Evolutionary conservation across 2,329 filamentous ascomycete genomes (phyloP), one percentile per base, ranked within the genome.

Genomic region (Lasiodiplodia theobromae): DNA sequence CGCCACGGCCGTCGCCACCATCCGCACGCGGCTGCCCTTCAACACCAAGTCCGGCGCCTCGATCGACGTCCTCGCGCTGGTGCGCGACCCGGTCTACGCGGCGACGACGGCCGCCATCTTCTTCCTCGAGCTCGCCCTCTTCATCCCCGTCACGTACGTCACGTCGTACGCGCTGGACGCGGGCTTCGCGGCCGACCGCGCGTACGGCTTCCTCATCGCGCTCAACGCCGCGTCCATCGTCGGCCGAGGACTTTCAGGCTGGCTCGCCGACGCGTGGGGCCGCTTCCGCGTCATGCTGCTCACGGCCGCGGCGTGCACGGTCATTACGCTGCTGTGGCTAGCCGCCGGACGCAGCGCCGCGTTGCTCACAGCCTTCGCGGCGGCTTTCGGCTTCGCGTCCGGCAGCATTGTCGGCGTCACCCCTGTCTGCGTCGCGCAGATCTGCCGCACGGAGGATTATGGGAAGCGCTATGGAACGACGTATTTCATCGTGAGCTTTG

Each of bases 361-460:
- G 44, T 71, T 76, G 0, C 72, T 78, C 54, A 75, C 80, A 21
- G 70, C 73, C 57, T 82, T 76, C 67, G 70, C 76, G 4, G 76
- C 75, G 0, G 78, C 81, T 63, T 76, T 71, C 37, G 91, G 91
- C 21, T 91, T 92, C 74, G 84, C 84, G 5, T 90, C 88, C 0
- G 91, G 90, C 21, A 86, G 87, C 1, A 90, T 88, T 72, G 86
- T 92, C 56, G 86, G 86, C 0, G 80, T 92, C 37, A 83, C 81
- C 0, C 89, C 90, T 0, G 86, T 89, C 0, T 79, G 91, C 25
- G 81, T 92, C 28, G 90, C 89, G 1, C 89, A 92, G 73, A 90
- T 93, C 70, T 89, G 68, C 72, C 87, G 2, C 87, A 91, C 66
- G 10, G 62, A 70, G 2, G 69, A 67, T 84, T 92, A 51, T 82